phyloP scores from a whole-genome alignment of 768 basidiomycete species.

The Amanita polypyramis region DNA sequence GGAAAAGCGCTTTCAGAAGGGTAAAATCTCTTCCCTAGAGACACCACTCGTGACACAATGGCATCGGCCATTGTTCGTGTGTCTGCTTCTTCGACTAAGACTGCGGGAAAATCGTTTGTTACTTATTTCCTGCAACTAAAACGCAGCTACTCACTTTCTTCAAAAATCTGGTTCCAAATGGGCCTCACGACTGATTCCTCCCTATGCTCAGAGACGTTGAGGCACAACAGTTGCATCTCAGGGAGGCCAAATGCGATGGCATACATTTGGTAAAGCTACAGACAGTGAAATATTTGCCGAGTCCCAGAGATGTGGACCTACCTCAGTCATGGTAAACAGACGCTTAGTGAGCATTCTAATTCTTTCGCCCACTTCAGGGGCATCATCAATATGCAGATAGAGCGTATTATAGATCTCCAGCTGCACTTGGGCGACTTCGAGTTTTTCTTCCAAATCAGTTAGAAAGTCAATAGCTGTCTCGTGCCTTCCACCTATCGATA shows the following conservation, averaged over 20 bases:
- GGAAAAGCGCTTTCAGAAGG: slow-evolving; percentile 90
- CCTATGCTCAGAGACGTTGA: slow-evolving; percentile 89
- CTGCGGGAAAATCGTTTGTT: slow-evolving; percentile 20
- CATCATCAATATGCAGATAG: slow-evolving; percentile 47
- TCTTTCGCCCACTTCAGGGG: slow-evolving; percentile 51
- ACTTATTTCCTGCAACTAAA: neutral
- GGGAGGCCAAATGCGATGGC: slow-evolving; percentile 81
- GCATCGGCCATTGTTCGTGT: slow-evolving; percentile 44
- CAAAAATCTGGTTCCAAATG: slow-evolving; percentile 85
- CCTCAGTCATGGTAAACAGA: slow-evolving; percentile 79
- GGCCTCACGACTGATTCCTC: slow-evolving; percentile 73
- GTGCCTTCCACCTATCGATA: slow-evolving; percentile 64
- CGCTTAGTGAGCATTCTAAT: slow-evolving; percentile 47
- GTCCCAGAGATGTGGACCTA: slow-evolving; percentile 22
- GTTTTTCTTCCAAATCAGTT: slow-evolving; percentile 90
- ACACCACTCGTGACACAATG: slow-evolving; percentile 52
- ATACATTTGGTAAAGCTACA: slow-evolving; percentile 78
- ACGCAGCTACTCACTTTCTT: slow-evolving; percentile 45
- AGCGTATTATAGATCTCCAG: slow-evolving; percentile 77
- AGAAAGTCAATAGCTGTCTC: slow-evolving; percentile 92
- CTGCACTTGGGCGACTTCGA: slow-evolving; percentile 95
- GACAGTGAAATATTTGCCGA: slow-evolving; percentile 3
- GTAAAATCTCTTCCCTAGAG: slow-evolving; percentile 78
- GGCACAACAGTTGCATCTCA: slow-evolving; percentile 76
- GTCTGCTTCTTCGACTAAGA: slow-evolving; percentile 46